phyloP scores from a whole-genome alignment of 805 yeast genomes.

The Starmerella stellata region DNA sequence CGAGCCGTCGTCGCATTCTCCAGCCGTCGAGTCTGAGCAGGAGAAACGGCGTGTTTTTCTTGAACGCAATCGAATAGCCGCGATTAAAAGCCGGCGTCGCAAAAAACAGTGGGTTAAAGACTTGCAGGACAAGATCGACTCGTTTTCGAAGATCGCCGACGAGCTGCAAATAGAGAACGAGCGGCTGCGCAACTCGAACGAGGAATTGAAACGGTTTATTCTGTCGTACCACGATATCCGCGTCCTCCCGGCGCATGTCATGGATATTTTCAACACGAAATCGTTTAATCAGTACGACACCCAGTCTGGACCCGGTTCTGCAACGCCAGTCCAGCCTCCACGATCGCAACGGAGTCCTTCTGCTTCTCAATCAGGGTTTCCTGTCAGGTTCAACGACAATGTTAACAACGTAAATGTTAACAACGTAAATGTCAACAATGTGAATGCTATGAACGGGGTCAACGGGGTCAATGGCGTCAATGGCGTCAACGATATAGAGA shows the following conservation, averaged over 20 bases:
- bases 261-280: slow-evolving; percentile 6
- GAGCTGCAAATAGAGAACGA: slow-evolving; percentile 26
- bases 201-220: slow-evolving; percentile 22
- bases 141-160: slow-evolving; percentile 52
- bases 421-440: not conserved
- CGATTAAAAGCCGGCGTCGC: slow-evolving; percentile 84
- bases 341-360: not conserved
- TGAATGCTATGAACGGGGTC: not conserved
- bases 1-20: not conserved
- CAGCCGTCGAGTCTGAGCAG: slow-evolving; percentile 33
- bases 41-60: slow-evolving; percentile 58
- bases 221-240: slow-evolving; percentile 9
- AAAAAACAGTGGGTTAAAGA: slow-evolving; percentile 74
- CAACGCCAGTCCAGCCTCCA: not conserved
- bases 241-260: slow-evolving; percentile 13
- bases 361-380: not conserved
- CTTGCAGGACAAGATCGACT: slow-evolving; percentile 62
- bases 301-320: not conserved
- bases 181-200: slow-evolving; percentile 10
- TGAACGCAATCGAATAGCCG: slow-evolving; percentile 88
- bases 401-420: not conserved
- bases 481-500: too few species aligned
- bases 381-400: not conserved
- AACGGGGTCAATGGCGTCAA: not conserved
- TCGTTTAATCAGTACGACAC: not conserved